Evolutionary conservation across 768 basidiomycete genomes (phyloP).

Genomic region (Serendipita indica): DNA sequence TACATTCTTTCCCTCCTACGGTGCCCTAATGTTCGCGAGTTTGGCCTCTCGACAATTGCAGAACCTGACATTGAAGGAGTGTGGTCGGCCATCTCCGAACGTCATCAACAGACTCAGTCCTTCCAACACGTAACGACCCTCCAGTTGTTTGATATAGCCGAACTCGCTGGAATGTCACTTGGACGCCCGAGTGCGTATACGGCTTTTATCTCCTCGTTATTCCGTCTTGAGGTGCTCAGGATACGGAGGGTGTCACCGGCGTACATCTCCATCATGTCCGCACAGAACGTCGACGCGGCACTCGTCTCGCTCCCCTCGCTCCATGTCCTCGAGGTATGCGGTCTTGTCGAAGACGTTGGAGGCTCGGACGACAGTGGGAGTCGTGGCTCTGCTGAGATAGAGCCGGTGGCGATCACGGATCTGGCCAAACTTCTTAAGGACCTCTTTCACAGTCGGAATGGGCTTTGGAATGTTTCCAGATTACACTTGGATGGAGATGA

Average conservation of each 20-base stretch:
- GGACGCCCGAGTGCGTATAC: background rate
- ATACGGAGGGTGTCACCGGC: background rate
- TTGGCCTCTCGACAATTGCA: background rate
- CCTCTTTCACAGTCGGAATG: background rate
- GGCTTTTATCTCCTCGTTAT: background rate
- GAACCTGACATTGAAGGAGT: background rate
- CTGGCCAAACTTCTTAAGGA: background rate
- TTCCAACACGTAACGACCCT: background rate
- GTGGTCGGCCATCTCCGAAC: background rate
- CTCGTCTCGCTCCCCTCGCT: background rate
- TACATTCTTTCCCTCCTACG: background rate
- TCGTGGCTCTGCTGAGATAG: background rate
- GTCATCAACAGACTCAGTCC: background rate
- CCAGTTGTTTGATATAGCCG: background rate
- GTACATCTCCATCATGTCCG: background rate
- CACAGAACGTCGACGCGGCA: background rate
- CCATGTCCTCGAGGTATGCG: background rate
- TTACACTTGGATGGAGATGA: constrained; percentile 1
- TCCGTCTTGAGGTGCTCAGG: background rate
- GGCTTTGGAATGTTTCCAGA: background rate
- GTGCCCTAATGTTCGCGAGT: background rate
- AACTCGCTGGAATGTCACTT: background rate
- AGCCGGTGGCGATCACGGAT: background rate
- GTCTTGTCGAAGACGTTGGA: background rate
- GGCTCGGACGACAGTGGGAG: background rate